phyloP scores from a whole-genome alignment of 2,329 filamentous ascomycete genomes.

The Neodidymelliopsis sp. region DNA sequence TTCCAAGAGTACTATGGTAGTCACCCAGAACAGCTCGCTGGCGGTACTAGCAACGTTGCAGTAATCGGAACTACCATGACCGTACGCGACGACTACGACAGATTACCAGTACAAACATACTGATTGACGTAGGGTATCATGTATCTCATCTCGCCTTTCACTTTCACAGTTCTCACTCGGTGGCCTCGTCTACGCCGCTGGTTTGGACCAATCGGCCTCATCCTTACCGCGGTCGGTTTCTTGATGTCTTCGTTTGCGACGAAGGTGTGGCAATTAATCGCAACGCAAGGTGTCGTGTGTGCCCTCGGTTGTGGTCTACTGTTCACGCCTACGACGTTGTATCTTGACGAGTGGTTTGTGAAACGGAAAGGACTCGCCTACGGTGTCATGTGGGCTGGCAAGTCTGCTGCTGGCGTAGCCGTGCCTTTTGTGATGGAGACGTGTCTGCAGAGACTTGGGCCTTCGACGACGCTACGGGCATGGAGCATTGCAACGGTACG shows the following conservation, averaged over 20 bases:
- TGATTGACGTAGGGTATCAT: conserved; percentile 47
- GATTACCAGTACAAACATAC: neutral
- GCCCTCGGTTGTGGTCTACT: conserved; percentile 55
- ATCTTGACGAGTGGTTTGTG: conserved; percentile 69
- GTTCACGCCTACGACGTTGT: conserved; percentile 58
- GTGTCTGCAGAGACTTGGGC: conserved; percentile 50
- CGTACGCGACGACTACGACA: conserved; percentile 11
- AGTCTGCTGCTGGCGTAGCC: conserved; percentile 52
- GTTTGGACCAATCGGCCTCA: conserved; percentile 41
- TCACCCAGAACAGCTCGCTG: conserved; percentile 19
- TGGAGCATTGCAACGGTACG: conserved; percentile 40
- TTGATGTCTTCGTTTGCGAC: conserved; percentile 38
- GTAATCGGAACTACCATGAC: conserved; percentile 31
- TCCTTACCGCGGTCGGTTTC: conserved; percentile 25
- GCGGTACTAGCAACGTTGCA: conserved; percentile 19
- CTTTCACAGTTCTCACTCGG: conserved; percentile 42
- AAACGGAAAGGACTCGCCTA: conserved; percentile 65
- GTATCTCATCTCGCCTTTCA: conserved; percentile 52
- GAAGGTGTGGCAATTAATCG: conserved; percentile 41
- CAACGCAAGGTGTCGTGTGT: conserved; percentile 49
- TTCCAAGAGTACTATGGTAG: conserved; percentile 32
- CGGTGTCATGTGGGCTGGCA: conserved; percentile 63
- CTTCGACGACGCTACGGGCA: conserved; percentile 50
- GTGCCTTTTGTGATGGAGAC: conserved; percentile 54
- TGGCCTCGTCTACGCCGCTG: conserved; percentile 43